Evolutionary conservation across 352 stramenopile species (phyloP).

Genomic region (Phytophthora tubulina): DNA sequence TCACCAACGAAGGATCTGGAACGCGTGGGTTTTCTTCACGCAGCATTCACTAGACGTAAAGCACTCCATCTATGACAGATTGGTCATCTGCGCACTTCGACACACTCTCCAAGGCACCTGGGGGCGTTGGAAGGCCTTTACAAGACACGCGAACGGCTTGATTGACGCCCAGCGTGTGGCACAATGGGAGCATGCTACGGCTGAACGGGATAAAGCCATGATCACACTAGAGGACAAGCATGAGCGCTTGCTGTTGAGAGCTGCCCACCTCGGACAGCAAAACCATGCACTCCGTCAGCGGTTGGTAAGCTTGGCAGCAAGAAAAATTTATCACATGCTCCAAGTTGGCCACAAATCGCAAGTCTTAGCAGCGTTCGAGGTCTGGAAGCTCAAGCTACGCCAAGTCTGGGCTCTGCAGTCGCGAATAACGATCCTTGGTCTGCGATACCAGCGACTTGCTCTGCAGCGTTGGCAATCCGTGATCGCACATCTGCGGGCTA

Average conservation of each 20-base stretch:
- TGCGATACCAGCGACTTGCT: constrained; percentile 1
- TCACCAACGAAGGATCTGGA: constrained; percentile 11
- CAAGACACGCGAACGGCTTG: constrained; percentile 13
- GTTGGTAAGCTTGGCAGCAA: constrained; percentile 5
- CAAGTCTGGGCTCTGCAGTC: constrained; percentile 9
- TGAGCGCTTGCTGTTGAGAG: constrained; percentile 24
- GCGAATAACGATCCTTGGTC: background rate
- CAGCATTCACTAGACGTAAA: constrained; percentile 27
- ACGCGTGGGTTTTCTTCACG: constrained; percentile 20
- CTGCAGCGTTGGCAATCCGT: constrained; percentile 13
- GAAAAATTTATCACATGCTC: constrained; percentile 19
- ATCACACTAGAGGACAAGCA: constrained; percentile 28
- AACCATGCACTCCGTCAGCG: constrained; percentile 22
- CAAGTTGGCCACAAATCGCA: constrained; percentile 9
- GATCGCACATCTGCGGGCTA: background rate
- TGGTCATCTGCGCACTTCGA: constrained; percentile 26
- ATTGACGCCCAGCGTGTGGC: constrained; percentile 19
- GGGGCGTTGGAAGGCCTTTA: constrained; percentile 26
- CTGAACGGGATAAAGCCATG: constrained; percentile 22
- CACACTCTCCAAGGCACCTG: constrained; percentile 29
- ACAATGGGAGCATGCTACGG: constrained; percentile 12
- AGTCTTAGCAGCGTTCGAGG: constrained; percentile 1
- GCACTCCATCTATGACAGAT: constrained; percentile 29
- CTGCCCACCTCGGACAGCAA: constrained; percentile 27
- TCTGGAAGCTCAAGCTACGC: constrained; percentile 24